A percentile compares a stretch with the other conserved stretches of the same genome.
Conservation (phyloP, 2,329 filamentous ascomycete species). For the Lachnellula cervina region DNA sequence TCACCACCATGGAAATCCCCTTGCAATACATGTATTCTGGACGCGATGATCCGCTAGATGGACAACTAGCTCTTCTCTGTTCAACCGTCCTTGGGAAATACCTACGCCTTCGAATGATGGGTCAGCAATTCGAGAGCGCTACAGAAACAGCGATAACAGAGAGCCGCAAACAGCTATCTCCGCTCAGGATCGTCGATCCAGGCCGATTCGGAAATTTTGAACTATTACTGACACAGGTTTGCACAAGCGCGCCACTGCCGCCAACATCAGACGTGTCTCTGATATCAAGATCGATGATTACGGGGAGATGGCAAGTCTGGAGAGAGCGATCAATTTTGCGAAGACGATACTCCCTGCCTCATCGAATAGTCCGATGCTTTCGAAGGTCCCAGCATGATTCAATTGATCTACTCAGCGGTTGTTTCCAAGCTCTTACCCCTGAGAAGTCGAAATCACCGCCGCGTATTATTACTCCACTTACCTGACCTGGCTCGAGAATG, state of each 20-base stretch:
- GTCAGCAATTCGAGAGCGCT: slow-evolving; percentile 27
- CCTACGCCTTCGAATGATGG: slow-evolving; percentile 22
- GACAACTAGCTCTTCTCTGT: slow-evolving; percentile 20
- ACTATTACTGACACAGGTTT: slow-evolving; percentile 18
- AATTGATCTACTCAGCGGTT: slow-evolving; percentile 22
- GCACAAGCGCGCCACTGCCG: slow-evolving; percentile 25
- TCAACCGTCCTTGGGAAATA: slow-evolving; percentile 25
- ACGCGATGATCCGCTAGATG: slow-evolving; percentile 6
- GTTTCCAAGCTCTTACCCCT: slow-evolving; percentile 9
- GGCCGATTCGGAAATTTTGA: slow-evolving; percentile 15
- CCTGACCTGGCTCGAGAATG: no score
- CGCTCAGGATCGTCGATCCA: slow-evolving; percentile 13
- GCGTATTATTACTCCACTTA: no score
- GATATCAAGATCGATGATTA: slow-evolving; percentile 27
- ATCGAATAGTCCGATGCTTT: slow-evolving; percentile 19
- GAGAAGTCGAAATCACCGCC: neutral
- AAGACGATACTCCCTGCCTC: slow-evolving; percentile 17
- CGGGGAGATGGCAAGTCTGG: slow-evolving; percentile 22
- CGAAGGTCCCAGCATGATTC: slow-evolving; percentile 14
- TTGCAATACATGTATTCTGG: slow-evolving; percentile 14
- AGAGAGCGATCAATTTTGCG: slow-evolving; percentile 16
- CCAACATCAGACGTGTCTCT: slow-evolving; percentile 25
- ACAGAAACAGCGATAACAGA: slow-evolving; percentile 21
- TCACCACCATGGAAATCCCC: slow-evolving; percentile 24
- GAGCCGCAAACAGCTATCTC: slow-evolving; percentile 15